These are phyloP conservation scores for Starmerella kuoi DNA, from an alignment of 805 yeast genomes.

Conservation along the genomic window DNA sequence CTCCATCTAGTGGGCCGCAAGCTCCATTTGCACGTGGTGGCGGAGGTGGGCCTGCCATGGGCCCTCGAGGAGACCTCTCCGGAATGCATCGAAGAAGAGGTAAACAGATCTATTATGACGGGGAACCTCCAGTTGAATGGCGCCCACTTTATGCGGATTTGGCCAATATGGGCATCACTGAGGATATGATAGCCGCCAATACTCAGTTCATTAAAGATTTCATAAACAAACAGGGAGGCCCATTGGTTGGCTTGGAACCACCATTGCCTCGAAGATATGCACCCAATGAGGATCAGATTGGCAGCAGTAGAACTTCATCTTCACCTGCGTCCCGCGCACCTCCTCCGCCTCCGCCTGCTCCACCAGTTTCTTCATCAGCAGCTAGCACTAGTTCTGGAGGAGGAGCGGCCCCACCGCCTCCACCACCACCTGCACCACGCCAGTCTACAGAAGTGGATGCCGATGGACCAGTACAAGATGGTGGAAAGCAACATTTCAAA, in stretches of 20 bases:
- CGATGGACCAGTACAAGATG: constrained; percentile 9
- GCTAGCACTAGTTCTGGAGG: constrained; percentile 7
- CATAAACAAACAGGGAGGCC: constrained; percentile 61
- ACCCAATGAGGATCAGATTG: constrained; percentile 16
- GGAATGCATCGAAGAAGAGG: constrained; percentile 26
- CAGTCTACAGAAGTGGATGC: constrained; percentile 2
- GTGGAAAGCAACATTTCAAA: constrained; percentile 2
- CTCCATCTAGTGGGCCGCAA: constrained; percentile 42
- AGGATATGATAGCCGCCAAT: constrained; percentile 81
- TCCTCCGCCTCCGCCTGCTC: constrained; percentile 29
- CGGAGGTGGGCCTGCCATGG: constrained; percentile 24
- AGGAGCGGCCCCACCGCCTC: constrained; percentile 5
- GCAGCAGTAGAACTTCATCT: neutral
- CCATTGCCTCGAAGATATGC: constrained; percentile 55
- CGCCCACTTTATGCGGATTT: constrained; percentile 57
- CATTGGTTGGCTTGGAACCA: constrained; percentile 72
- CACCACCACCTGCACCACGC: constrained; percentile 2
- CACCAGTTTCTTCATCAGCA: no score
- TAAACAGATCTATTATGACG: constrained; percentile 51
- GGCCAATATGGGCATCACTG: constrained; percentile 67
- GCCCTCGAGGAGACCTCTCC: constrained; percentile 53
- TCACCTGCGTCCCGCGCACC: constrained; percentile 7
- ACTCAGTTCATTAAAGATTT: constrained; percentile 71
- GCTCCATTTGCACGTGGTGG: constrained; percentile 25
- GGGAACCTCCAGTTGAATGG: constrained; percentile 77